A percentile compares a stretch with the other conserved stretches of the same genome.
phyloP scores from a whole-genome alignment of 2,329 filamentous ascomycete genomes.

The Colletotrichum aenigma region DNA sequence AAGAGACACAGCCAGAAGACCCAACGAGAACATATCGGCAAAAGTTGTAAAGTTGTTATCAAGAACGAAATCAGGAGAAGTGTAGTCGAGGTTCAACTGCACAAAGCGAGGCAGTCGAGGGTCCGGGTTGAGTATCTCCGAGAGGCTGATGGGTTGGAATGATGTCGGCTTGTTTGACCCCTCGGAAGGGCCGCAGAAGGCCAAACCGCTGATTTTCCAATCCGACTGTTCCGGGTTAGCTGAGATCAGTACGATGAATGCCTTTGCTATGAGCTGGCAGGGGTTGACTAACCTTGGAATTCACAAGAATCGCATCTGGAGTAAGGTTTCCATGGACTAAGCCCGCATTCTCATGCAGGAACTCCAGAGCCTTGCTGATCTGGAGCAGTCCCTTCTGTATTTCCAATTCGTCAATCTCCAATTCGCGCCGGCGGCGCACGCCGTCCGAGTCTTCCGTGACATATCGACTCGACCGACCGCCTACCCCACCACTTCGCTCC shows the following conservation, averaged over 20 bases:
- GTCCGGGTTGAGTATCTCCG: conserved; percentile 85
- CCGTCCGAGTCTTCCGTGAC: conserved; percentile 82
- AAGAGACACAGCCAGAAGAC: conserved; percentile 83
- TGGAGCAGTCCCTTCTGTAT: conserved; percentile 96
- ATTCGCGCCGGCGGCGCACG: conserved; percentile 73
- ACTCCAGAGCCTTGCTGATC: conserved; percentile 91
- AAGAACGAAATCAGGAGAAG: conserved; percentile 91
- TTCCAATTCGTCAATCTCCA: conserved; percentile 96
- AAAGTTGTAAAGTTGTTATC: conserved; percentile 85
- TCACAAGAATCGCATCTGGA: conserved; percentile 91
- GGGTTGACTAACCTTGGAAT: conserved; percentile 73
- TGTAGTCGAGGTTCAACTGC: conserved; percentile 91
- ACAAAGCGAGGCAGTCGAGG: conserved; percentile 80
- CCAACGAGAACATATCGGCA: conserved; percentile 93
- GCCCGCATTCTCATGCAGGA: conserved; percentile 92
- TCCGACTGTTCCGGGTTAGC: conserved; percentile 69
- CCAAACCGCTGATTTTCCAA: conserved; percentile 97
- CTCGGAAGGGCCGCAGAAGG: conserved; percentile 84
- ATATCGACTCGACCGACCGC: conserved; percentile 77
- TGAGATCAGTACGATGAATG: not conserved
- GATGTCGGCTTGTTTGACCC: conserved; percentile 76
- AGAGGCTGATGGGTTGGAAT: conserved; percentile 79
- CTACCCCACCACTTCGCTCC: conserved; percentile 71
- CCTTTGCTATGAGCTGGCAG: not conserved
- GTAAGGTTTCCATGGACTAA: conserved; percentile 94